Evolutionary conservation across 1,139 yeast species (phyloP).

Genomic region (Scheffersomyces titani): DNA sequence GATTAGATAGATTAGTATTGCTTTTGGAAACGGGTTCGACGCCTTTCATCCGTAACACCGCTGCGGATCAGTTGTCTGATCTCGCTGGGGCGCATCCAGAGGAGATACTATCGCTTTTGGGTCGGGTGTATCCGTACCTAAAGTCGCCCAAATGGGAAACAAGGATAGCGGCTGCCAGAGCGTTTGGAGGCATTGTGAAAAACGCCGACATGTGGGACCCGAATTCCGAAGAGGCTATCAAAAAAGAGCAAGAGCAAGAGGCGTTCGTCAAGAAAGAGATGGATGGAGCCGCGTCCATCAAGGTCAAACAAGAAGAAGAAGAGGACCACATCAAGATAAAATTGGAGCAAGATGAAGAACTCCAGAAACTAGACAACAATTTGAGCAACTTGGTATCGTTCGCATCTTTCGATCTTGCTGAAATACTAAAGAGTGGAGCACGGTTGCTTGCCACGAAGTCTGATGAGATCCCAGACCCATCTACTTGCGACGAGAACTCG

Average conservation of each 20-base stretch:
- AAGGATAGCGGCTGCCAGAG: slow-evolving; percentile 90
- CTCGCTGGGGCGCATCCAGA: slow-evolving; percentile 94
- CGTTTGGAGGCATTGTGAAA: slow-evolving; percentile 89
- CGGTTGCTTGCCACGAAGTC: slow-evolving; percentile 62
- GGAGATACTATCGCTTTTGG: slow-evolving; percentile 78
- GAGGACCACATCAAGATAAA: slow-evolving; percentile 34
- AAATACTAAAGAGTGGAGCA: slow-evolving; percentile 67
- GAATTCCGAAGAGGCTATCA: slow-evolving; percentile 39
- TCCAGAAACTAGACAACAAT: slow-evolving; percentile 49
- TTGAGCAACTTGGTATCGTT: slow-evolving; percentile 56
- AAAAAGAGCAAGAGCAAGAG: slow-evolving; percentile 20
- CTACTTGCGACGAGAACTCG: slow-evolving; percentile 22
- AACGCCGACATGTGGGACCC: slow-evolving; percentile 89
- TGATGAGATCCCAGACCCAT: slow-evolving; percentile 42
- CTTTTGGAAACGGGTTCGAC: slow-evolving; percentile 94
- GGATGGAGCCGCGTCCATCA: slow-evolving; percentile 15
- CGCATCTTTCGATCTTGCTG: slow-evolving; percentile 61
- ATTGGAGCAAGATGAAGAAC: slow-evolving; percentile 46
- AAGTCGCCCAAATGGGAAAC: slow-evolving; percentile 93
- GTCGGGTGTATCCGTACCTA: slow-evolving; percentile 88
- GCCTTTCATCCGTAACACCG: slow-evolving; percentile 89
- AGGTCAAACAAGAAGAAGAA: slow-evolving; percentile 18
- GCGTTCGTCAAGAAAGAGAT: slow-evolving; percentile 13
- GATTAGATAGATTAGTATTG: slow-evolving; percentile 72
- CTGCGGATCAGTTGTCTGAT: slow-evolving; percentile 96